Percentiles rank a stretch among this genome's conserved stretches.
Conservation (phyloP, 345 rosid genomes). For the Gossypium stocksii region DNA sequence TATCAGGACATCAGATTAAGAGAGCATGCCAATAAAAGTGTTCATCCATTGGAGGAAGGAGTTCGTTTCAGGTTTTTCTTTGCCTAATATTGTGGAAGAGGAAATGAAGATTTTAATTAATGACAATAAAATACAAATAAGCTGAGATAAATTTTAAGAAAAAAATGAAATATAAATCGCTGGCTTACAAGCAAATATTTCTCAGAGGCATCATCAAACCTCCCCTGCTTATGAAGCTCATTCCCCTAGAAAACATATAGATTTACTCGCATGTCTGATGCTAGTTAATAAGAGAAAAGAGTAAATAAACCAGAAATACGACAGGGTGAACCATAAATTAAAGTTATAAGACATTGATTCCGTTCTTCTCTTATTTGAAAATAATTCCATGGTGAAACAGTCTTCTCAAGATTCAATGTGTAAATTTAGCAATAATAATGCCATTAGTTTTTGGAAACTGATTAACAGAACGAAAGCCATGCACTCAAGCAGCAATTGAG, state of each 20-base stretch:
- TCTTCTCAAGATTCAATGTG: not conserved
- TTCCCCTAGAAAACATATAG: constrained; percentile 57
- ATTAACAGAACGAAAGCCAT: not conserved
- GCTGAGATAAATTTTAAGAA: not conserved
- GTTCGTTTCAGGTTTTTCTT: constrained; percentile 67
- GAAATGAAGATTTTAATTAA: constrained; percentile 7
- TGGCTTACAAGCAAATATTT: constrained; percentile 78
- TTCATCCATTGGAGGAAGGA: constrained; percentile 51
- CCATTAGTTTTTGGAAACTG: not conserved
- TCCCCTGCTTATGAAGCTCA: constrained; percentile 79
- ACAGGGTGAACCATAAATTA: not conserved
- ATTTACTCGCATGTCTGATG: constrained; percentile 7
- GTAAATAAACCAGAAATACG: not conserved
- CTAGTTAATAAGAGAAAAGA: not conserved
- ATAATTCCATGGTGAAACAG: not conserved
- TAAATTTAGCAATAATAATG: not conserved
- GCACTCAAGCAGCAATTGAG: not conserved
- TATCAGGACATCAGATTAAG: constrained; percentile 95
- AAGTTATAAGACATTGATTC: not conserved
- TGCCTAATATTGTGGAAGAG: constrained; percentile 46
- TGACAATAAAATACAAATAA: not conserved
- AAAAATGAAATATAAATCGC: constrained; percentile 11
- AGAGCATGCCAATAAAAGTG: constrained; percentile 71
- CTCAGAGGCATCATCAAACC: constrained; percentile 56
- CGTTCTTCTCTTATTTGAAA: not conserved